Base-by-base conservation (phyloP, 1,284 basidiomycete genomes). In the Ceratobasidium sp. region DNA sequence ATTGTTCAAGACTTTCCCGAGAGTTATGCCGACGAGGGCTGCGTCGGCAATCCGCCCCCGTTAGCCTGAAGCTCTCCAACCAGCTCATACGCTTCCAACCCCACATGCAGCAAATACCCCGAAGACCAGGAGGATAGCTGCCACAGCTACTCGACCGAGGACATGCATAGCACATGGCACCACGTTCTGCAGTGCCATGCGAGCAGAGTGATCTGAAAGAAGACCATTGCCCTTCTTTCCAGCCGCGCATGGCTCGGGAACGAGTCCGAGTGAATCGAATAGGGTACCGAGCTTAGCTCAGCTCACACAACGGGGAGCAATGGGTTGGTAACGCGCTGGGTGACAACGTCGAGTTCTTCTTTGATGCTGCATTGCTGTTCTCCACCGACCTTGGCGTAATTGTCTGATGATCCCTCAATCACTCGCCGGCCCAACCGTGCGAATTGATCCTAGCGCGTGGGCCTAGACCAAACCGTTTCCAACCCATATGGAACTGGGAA, bases 31-130 rank as follows among this genome's bases (percentile, higher is more conserved):
- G 59, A 62, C 26, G 26, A 18, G 11, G 21, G 11, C 57, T 73
- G 4, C 79, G 47, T 67, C n/a, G 72, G 59, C 2, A 64, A 58
- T n/a, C 13, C 63, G n/a, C n/a, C n/a, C n/a, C n/a, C n/a, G n/a
- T n/a, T n/a, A 9, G 47, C 21, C 13, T 11, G 23, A 28, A 21
- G 38, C 21, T 18, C 8, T 16, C 41, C 55, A 47, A 82, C 80
- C 6, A 85, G 84, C 30, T 91, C 92, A 93, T 1, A 91, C 81
- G 1, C 91, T 79, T 8, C 87, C 88, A 77, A 93, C 92, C 74
- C 91, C 84, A 74, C 92, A 85, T 1, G 88, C 86, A 0, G 91
- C 90, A 23, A 93, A 83, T 0, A 84, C 80, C n/a, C 85, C 82
- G 76, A 92, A 88, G 0, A 88, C 85, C 2, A 84, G 79, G 14